Evolutionary conservation across 805 yeast species (phyloP).

Genomic region (Candida sonorensis): DNA sequence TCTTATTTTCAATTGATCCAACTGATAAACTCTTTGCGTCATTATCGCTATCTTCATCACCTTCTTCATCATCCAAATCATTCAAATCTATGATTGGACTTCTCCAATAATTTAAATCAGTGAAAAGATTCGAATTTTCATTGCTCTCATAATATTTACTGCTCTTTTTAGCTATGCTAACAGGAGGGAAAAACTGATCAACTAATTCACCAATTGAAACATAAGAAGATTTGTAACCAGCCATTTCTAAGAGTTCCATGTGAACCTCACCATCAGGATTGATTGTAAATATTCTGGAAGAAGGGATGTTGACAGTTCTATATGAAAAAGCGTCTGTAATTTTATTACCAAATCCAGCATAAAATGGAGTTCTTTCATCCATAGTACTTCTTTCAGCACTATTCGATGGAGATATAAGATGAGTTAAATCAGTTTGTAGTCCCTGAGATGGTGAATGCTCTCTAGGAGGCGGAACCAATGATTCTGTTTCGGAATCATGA

Average conservation of each 20-base stretch:
- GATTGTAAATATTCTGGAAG: constrained; percentile 90
- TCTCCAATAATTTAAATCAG: constrained; percentile 91
- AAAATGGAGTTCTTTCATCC: constrained; percentile 93
- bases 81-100: constrained; percentile 64
- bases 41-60: constrained; percentile 19
- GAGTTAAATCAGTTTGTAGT: no score
- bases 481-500: no score
- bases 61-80: constrained; percentile 51
- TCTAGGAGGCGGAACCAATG: no score
- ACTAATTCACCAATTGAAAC: constrained; percentile 88
- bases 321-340: constrained; percentile 96
- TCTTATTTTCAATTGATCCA: not conserved
- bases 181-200: constrained; percentile 96
- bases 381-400: no score
- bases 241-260: constrained; percentile 90
- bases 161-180: constrained; percentile 20
- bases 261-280: constrained; percentile 96
- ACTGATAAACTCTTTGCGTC: constrained; percentile 17
- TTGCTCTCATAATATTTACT: constrained; percentile 12
- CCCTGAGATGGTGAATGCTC: no score
- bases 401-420: constrained; percentile 1
- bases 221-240: constrained; percentile 86
- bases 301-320: constrained; percentile 88
- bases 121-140: constrained; percentile 53
- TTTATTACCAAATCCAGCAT: constrained; percentile 95